Evolutionary conservation across 192 early-diverging fungal genomes (phyloP).

Genomic region (Coemansia asiatica): DNA sequence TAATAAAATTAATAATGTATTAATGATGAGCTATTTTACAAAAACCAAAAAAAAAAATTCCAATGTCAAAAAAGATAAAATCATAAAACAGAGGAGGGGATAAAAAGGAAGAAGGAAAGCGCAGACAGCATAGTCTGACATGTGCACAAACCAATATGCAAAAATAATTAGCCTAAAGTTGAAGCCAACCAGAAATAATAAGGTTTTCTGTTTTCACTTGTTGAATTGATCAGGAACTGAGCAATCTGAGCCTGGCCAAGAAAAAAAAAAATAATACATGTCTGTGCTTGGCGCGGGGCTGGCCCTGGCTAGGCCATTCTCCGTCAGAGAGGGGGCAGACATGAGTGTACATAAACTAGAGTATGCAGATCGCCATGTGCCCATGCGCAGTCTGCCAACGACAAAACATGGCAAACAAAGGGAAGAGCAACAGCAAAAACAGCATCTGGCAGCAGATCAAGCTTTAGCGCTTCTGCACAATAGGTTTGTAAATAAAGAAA

Average conservation of each 20-base stretch:
- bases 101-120: not conserved
- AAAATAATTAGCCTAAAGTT: too few relatives aligned
- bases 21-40: not conserved
- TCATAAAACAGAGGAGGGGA: not conserved
- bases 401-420: not conserved
- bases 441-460: not conserved
- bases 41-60: not conserved
- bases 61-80: not conserved
- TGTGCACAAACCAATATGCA: too few relatives aligned
- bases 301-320: not conserved
- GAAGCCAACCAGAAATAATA: not conserved
- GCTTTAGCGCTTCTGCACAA: not conserved
- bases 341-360: not conserved
- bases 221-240: too few relatives aligned
- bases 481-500: too few relatives aligned
- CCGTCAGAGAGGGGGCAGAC: not conserved
- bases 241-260: too few relatives aligned
- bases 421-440: too few relatives aligned
- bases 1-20: too few relatives aligned
- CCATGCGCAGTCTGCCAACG: constrained; percentile 5
- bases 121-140: not conserved
- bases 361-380: constrained; percentile 8
- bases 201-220: not conserved
- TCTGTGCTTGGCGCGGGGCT: too few relatives aligned
- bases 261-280: too few relatives aligned